Percentiles rank a stretch among this genome's conserved stretches.
Evolutionary conservation across 1,284 basidiomycete genomes (phyloP).

Genomic region (Boletus smithii): DNA sequence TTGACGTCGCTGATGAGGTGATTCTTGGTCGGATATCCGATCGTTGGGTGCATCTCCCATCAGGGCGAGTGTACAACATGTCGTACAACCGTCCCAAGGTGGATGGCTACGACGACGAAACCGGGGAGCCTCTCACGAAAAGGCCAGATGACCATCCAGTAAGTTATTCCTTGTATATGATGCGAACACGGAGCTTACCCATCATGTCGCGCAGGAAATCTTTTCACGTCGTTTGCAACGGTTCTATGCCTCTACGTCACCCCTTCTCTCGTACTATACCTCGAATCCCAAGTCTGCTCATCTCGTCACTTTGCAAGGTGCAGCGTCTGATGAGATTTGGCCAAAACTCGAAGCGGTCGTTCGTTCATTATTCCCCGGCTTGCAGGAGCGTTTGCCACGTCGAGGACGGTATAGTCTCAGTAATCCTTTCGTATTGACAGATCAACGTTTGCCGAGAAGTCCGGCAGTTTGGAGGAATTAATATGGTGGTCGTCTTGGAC

Average conservation of each 20-base stretch:
- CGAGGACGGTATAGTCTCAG: constrained; percentile 49
- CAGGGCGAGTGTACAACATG: constrained; percentile 92
- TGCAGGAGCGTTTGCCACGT: constrained; percentile 51
- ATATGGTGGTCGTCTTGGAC: constrained; percentile 34
- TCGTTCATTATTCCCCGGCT: constrained; percentile 50
- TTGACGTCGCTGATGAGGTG: constrained; percentile 88
- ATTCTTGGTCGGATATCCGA: constrained; percentile 90
- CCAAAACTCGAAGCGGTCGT: constrained; percentile 69
- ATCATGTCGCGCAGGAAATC: constrained; percentile 55
- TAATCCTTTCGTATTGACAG: constrained; percentile 35
- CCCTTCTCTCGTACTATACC: constrained; percentile 78
- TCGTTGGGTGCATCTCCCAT: constrained; percentile 91
- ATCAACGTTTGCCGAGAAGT: constrained; percentile 3
- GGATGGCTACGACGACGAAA: constrained; percentile 86
- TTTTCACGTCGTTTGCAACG: constrained; percentile 78
- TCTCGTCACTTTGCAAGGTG: constrained; percentile 76
- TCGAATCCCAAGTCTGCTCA: constrained; percentile 36
- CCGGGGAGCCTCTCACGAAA: constrained; percentile 86
- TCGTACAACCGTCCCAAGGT: constrained; percentile 88
- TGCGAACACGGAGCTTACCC: constrained; percentile 1
- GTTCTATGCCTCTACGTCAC: constrained; percentile 88
- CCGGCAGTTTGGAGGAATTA: too few relatives aligned
- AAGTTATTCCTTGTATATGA: constrained; percentile 31
- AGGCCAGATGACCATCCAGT: constrained; percentile 93
- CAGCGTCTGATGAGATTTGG: constrained; percentile 93